Base-by-base conservation (phyloP, 2,329 filamentous ascomycete genomes). In the Fusarium chlamydosporum region DNA sequence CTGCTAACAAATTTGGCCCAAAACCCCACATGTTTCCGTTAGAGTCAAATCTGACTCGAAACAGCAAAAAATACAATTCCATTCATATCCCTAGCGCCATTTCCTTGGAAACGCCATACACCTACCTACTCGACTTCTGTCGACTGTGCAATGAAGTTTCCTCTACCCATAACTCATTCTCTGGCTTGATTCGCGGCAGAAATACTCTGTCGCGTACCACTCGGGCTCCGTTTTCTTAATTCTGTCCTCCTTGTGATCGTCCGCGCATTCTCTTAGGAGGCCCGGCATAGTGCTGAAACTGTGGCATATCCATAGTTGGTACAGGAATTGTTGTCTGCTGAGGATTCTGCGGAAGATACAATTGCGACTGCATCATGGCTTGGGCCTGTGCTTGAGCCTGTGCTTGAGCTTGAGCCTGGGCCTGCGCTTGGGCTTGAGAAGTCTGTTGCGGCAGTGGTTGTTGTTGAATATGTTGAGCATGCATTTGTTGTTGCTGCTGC, bases 221-320 rank as follows among this genome's bases (percentile, higher is more conserved):
- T 23, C 23, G 23, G 23, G 23, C 23, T 23, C 23, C 23, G 4
- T 4, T 23, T 23, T 23, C 23, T 51, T 42, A 12, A 18, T 33
- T 20, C 26, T 70, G 68, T 33, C 64, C 61, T 38, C 67, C 56
- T 41, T 73, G 69, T 27, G 72, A 73, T 26, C 72, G 64, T 11
- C 74, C 72, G 13, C 76, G 78, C 42, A 75, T 74, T 40, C 76
- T 72, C 64, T 76, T 78, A 8, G 72, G 60, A n/a, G 74, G 72
- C 4, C 72, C 72, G 7, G 69, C 65, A 41, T 76, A 79, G 37
- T 73, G 72, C 48, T 73, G 74, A 31, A 76, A 79, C 33, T 73
- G 68, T 4, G 69, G 68, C 67, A 77, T 73, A 10, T 71, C 70
- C 56, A 76, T 71, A 10, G 69, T 70, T 7, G 75, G 73, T 23